Conservation (phyloP, 495 filamentous ascomycete species). For the Penicillium daleae region DNA sequence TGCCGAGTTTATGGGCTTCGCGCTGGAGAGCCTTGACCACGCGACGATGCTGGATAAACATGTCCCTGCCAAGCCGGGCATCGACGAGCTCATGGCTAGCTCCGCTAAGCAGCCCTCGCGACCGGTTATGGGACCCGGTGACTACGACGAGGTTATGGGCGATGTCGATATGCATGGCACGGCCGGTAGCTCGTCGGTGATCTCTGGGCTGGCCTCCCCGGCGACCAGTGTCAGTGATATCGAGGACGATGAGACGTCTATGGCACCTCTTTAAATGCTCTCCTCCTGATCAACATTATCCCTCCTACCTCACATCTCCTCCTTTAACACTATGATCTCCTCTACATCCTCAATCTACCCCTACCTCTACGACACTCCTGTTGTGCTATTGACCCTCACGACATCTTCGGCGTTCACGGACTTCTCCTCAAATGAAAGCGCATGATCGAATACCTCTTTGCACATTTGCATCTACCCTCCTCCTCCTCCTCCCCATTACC, state of each 20-base stretch:
- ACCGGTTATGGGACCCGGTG: slow-evolving; percentile 5
- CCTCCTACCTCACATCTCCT: not conserved
- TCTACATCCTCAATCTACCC: no score
- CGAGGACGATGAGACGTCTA: slow-evolving; percentile 25
- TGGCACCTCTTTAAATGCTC: slow-evolving; percentile 9
- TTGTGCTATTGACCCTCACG: not conserved
- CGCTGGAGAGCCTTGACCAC: slow-evolving; percentile 53
- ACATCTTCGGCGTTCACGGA: slow-evolving; percentile 11
- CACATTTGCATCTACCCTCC: not conserved
- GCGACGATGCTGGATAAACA: slow-evolving; percentile 49
- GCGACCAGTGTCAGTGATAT: slow-evolving; percentile 38
- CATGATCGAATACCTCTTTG: slow-evolving; percentile 14
- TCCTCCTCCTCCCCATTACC: not conserved
- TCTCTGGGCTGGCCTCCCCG: slow-evolving; percentile 39
- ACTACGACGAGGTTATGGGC: slow-evolving; percentile 32
- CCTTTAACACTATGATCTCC: not conserved
- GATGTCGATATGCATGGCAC: slow-evolving; percentile 21
- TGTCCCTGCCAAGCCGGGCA: slow-evolving; percentile 52
- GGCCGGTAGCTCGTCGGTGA: slow-evolving; percentile 32
- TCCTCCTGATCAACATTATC: not conserved
- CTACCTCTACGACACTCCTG: not conserved
- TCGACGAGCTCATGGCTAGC: slow-evolving; percentile 54
- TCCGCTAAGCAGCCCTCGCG: slow-evolving; percentile 34
- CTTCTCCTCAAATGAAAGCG: slow-evolving; percentile 17
- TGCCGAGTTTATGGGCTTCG: slow-evolving; percentile 67